phyloP scores from a whole-genome alignment of 208 protist genomes.

The Angomonas deanei region DNA sequence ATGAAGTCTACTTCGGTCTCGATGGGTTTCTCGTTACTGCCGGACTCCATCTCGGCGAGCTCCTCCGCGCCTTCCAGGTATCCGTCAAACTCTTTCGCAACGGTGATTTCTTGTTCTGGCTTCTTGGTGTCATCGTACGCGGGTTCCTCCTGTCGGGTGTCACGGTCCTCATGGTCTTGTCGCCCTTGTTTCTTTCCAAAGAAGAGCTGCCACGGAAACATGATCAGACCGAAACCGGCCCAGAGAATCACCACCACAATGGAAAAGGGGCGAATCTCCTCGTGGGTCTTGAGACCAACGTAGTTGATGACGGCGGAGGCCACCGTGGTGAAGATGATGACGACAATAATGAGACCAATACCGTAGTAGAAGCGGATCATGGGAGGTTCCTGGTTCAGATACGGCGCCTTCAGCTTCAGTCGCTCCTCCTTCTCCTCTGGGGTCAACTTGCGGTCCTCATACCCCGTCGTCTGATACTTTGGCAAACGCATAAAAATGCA shows the following conservation, averaged over 20 bases:
- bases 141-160: not conserved
- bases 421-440: constrained; percentile 28
- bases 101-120: not conserved
- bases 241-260: constrained; percentile 28
- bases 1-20: constrained; percentile 45
- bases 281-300: constrained; percentile 10
- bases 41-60: not conserved
- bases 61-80: not conserved
- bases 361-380: constrained; percentile 41
- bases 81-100: not conserved
- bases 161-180: not conserved
- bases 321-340: constrained; percentile 46
- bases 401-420: constrained; percentile 17
- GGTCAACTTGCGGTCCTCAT: constrained; percentile 22
- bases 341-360: constrained; percentile 28
- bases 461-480: constrained; percentile 42
- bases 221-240: constrained; percentile 23
- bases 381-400: constrained; percentile 40
- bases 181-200: not conserved
- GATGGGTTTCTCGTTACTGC: not conserved
- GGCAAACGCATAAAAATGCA: constrained; percentile 40
- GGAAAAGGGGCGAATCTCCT: constrained; percentile 26
- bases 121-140: not conserved
- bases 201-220: constrained; percentile 18
- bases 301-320: constrained; percentile 30